phyloP scores from a whole-genome alignment of 805 yeast genomes.

The Maudiozyma barnettii region DNA sequence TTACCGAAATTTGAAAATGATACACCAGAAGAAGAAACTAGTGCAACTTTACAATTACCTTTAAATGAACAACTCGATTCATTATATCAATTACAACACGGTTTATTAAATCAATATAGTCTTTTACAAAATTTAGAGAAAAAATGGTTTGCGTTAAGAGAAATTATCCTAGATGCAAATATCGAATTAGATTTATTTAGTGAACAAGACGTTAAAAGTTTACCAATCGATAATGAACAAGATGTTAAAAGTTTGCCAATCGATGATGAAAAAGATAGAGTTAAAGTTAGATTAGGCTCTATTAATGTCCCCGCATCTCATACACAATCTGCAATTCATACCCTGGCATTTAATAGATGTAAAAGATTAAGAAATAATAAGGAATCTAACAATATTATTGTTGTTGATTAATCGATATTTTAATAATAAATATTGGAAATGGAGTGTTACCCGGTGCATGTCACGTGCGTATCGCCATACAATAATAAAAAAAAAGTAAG shows the following conservation, averaged over 20 bases:
- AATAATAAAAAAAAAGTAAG: too few relatives aligned
- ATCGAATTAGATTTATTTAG: constrained; percentile 26
- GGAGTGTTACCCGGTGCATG: too few relatives aligned
- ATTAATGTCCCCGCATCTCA: constrained; percentile 6
- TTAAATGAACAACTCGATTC: constrained; percentile 13
- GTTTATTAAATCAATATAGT: constrained; percentile 15
- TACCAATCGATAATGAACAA: neutral
- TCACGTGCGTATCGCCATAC: too few relatives aligned
- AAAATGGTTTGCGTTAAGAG: constrained; percentile 27
- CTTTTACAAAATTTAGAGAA: constrained; percentile 15
- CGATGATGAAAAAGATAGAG: constrained; percentile 3
- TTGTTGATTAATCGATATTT: neutral
- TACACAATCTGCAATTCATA: constrained; percentile 11
- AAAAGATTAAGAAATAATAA: constrained; percentile 5
- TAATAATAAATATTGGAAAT: too few relatives aligned
- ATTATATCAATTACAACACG: constrained; percentile 16
- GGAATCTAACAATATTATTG: constrained; percentile 1
- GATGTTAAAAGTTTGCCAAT: neutral
- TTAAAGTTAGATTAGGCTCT: constrained; percentile 4
- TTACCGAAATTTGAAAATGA: neutral
- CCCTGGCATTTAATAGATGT: constrained; percentile 15
- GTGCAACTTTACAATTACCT: neutral
- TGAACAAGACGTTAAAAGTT: constrained; percentile 9
- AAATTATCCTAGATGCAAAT: constrained; percentile 26
- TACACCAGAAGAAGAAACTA: neutral